Percentiles rank a stretch among this genome's conserved stretches.
phyloP scores from a whole-genome alignment of 2,329 filamentous ascomycete species.

The Penicillium decumbens region DNA sequence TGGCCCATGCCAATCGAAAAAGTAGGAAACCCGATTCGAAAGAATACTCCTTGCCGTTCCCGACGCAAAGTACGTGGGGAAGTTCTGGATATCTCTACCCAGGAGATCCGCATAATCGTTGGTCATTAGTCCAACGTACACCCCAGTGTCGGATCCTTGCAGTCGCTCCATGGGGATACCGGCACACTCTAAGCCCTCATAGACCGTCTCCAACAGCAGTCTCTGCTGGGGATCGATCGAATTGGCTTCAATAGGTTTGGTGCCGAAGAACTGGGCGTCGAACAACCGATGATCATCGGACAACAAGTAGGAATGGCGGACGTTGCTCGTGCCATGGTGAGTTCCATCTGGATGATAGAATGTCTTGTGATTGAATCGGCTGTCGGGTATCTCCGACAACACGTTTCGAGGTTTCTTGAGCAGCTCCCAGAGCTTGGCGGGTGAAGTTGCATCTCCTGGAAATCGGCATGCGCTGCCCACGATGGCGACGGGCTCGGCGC shows the following conservation, averaged over 20 bases:
- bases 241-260: slow-evolving; percentile 28
- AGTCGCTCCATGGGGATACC: slow-evolving; percentile 23
- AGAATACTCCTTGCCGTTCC: slow-evolving; percentile 38
- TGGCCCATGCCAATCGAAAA: slow-evolving; percentile 35
- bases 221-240: slow-evolving; percentile 29
- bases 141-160: slow-evolving; percentile 24
- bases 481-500: slow-evolving; percentile 25
- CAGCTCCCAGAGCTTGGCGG: slow-evolving; percentile 26
- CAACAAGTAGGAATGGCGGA: slow-evolving; percentile 24
- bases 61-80: slow-evolving; percentile 26
- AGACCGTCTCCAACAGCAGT: slow-evolving; percentile 25
- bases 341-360: slow-evolving; percentile 23
- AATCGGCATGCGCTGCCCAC: slow-evolving; percentile 27
- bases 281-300: slow-evolving; percentile 23
- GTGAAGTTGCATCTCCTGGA: slow-evolving; percentile 21
- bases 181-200: slow-evolving; percentile 24
- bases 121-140: slow-evolving; percentile 28
- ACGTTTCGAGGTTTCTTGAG: slow-evolving; percentile 24
- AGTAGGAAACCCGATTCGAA: slow-evolving; percentile 40
- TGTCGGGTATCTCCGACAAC: slow-evolving; percentile 18
- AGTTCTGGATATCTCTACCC: slow-evolving; percentile 20
- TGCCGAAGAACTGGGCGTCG: slow-evolving; percentile 27
- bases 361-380: slow-evolving; percentile 20
- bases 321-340: slow-evolving; percentile 27
- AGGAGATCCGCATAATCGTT: slow-evolving; percentile 25